phyloP scores from a whole-genome alignment of 306 rosid species.

The Amphicarpaea edgeworthii region DNA sequence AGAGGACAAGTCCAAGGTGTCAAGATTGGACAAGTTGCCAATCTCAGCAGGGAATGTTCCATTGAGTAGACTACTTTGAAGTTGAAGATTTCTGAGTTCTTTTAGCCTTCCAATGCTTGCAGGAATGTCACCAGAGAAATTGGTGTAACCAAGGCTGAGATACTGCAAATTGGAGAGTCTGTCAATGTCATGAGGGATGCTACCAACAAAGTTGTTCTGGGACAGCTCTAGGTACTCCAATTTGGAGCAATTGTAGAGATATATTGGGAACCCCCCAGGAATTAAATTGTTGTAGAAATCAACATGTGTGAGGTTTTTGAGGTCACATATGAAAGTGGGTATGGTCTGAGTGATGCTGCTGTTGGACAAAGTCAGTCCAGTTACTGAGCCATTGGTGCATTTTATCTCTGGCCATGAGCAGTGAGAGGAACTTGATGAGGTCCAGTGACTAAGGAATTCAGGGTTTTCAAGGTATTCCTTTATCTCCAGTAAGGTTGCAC shows the following conservation, averaged over 20 bases:
- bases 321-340: conserved; percentile 75
- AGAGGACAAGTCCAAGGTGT: conserved; percentile 46
- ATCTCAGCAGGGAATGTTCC: conserved; percentile 66
- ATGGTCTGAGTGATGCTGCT: conserved; percentile 42
- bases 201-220: conserved; percentile 56
- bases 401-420: conserved; percentile 68
- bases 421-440: conserved; percentile 53
- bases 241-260: conserved; percentile 64
- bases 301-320: conserved; percentile 62
- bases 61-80: conserved; percentile 43
- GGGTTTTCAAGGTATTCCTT: conserved; percentile 58
- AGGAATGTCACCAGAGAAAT: conserved; percentile 69
- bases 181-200: conserved; percentile 60
- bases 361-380: conserved; percentile 32
- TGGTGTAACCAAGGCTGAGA: conserved; percentile 57
- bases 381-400: conserved; percentile 62
- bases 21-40: conserved; percentile 67
- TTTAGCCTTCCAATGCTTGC: conserved; percentile 53
- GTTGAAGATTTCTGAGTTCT: conserved; percentile 51
- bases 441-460: conserved; percentile 59
- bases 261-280: conserved; percentile 63
- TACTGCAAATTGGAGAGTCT: conserved; percentile 47
- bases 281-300: conserved; percentile 47
- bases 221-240: conserved; percentile 59
- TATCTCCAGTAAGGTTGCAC: conserved; percentile 50